A percentile compares a stretch with the other conserved stretches of the same genome.
Evolutionary conservation across 352 stramenopile genomes (phyloP).

Genomic region (Pythium phragmitis): DNA sequence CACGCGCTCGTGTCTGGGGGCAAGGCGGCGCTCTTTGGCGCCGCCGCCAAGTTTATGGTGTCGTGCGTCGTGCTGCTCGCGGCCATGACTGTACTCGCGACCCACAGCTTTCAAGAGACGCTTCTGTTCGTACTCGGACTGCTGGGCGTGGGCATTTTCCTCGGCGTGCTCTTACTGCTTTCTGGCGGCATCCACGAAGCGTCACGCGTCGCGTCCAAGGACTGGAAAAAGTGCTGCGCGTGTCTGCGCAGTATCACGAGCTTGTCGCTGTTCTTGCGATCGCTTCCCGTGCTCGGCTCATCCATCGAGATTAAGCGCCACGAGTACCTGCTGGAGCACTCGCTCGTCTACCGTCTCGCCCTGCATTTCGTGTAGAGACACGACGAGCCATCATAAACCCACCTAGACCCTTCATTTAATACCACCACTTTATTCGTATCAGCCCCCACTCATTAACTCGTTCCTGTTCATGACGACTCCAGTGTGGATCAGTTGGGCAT

Average conservation of each 20-base stretch:
- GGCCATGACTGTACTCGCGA: constrained; percentile 46
- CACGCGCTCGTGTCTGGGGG: constrained; percentile 64
- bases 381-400: not conserved
- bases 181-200: constrained; percentile 62
- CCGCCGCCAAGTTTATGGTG: constrained; percentile 66
- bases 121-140: constrained; percentile 62
- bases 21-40: constrained; percentile 68
- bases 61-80: constrained; percentile 56
- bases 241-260: constrained; percentile 82
- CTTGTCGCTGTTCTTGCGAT: constrained; percentile 80
- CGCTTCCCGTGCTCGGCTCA: constrained; percentile 58
- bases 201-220: constrained; percentile 44
- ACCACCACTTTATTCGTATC: not conserved
- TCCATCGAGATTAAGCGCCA: constrained; percentile 80
- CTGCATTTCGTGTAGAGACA: constrained; percentile 69
- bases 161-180: constrained; percentile 62
- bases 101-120: constrained; percentile 51
- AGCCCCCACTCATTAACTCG: not conserved
- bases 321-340: constrained; percentile 75
- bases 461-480: not conserved
- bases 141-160: constrained; percentile 40
- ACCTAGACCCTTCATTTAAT: constrained; percentile 4
- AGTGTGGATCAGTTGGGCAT: too few species aligned
- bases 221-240: constrained; percentile 74
- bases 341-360: constrained; percentile 77